phyloP scores from a whole-genome alignment of 2,329 filamentous ascomycete genomes.

The Aspergillus brunneoviolaceus region DNA sequence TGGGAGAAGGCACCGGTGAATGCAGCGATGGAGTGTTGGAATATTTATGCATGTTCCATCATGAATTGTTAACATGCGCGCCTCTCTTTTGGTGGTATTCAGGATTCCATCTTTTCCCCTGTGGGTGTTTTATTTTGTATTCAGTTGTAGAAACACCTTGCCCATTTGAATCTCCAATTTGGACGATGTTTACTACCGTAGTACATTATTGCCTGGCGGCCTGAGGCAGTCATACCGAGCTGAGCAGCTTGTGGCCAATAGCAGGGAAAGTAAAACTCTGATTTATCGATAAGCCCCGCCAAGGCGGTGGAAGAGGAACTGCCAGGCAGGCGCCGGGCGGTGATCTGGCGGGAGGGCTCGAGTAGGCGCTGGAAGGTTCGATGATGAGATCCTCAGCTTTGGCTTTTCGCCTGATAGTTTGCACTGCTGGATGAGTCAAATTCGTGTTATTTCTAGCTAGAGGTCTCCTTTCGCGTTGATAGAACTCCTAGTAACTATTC shows the following conservation, averaged over 20 bases:
- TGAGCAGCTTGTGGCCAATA: neutral
- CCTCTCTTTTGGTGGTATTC: neutral
- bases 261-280: slow-evolving; percentile 7
- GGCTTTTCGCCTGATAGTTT: neutral
- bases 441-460: neutral
- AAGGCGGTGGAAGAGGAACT: slow-evolving; percentile 18
- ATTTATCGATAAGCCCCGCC: slow-evolving; percentile 26
- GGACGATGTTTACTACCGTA: too few species aligned
- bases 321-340: slow-evolving; percentile 24
- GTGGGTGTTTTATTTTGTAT: neutral
- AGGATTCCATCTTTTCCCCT: neutral
- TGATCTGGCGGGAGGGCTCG: slow-evolving; percentile 25
- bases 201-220: neutral
- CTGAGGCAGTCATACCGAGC: neutral
- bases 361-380: slow-evolving; percentile 44
- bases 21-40: neutral
- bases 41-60: neutral
- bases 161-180: neutral
- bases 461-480: neutral
- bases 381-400: slow-evolving; percentile 25
- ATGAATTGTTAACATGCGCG: neutral
- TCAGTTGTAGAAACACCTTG: too few species aligned
- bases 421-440: neutral
- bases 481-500: neutral
- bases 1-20: neutral